Percentiles rank a stretch among this genome's conserved stretches.
Conservation (phyloP, 768 basidiomycete genomes). For the Naganishia kalamii region DNA sequence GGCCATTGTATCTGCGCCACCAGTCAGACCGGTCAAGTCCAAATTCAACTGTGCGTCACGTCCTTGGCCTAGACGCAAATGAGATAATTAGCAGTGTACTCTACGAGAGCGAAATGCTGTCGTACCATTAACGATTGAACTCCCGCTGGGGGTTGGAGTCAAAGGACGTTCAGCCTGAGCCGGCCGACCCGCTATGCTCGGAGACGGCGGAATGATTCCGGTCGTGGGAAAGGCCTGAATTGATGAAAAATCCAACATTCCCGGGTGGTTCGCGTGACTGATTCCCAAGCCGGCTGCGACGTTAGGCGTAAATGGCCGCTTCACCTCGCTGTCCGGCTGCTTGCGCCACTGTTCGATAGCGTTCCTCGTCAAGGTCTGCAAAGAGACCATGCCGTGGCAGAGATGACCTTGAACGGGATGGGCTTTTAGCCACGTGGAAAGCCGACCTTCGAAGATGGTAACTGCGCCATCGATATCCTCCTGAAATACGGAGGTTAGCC, state of each 20-base stretch:
- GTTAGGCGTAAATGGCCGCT: neutral
- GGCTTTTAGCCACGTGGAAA: conserved; percentile 34
- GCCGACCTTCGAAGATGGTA: conserved; percentile 36
- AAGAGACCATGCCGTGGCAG: conserved; percentile 36
- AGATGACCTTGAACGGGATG: conserved; percentile 45
- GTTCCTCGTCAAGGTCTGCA: conserved; percentile 39
- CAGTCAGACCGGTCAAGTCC: conserved; percentile 11
- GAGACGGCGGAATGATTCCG: conserved; percentile 10
- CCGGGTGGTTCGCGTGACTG: neutral
- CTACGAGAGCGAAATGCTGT: neutral
- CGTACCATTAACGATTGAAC: neutral
- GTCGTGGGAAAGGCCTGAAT: conserved; percentile 22
- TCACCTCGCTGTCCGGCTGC: neutral
- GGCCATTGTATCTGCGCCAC: conserved; percentile 18
- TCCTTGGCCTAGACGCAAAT: neutral
- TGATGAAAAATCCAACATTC: conserved; percentile 6
- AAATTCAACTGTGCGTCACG: conserved; percentile 2
- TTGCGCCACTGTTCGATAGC: conserved; percentile 18
- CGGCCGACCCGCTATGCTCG: neutral
- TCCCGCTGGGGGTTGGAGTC: neutral
- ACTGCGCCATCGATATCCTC: conserved; percentile 38
- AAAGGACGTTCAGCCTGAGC: neutral
- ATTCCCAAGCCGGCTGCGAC: neutral
- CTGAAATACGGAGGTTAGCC: conserved; percentile 16
- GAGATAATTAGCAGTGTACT: neutral